phyloP scores from a whole-genome alignment of 2,329 filamentous ascomycete genomes.

The Bimuria novae-zelandiae region DNA sequence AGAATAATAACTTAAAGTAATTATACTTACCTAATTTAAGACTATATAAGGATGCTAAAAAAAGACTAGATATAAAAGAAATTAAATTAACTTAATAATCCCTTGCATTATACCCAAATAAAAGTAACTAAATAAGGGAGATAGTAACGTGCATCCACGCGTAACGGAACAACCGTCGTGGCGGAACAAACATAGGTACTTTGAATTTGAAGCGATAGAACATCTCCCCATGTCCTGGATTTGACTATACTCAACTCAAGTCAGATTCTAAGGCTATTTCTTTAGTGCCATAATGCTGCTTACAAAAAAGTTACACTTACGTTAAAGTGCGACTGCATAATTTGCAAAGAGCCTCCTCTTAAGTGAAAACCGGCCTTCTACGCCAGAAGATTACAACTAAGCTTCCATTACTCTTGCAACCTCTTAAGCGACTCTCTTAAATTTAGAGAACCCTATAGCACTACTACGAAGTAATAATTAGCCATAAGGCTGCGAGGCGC shows the following conservation, averaged over 20 bases:
- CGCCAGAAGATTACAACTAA: background rate
- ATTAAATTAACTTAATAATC: too few relatives aligned
- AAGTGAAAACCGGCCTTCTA: background rate
- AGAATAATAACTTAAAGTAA: too few relatives aligned
- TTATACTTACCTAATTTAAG: too few relatives aligned
- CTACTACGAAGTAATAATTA: slow-evolving; percentile 7
- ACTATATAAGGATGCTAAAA: too few relatives aligned
- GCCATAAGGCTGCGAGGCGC: slow-evolving; percentile 1
- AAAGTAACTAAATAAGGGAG: too few relatives aligned
- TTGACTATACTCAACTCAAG: background rate
- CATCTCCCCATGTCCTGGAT: background rate
- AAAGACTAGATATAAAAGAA: too few relatives aligned
- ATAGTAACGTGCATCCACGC: background rate
- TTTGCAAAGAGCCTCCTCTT: background rate
- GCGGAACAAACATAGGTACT: background rate
- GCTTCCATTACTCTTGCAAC: background rate
- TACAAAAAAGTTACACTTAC: background rate
- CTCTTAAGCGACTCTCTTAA: background rate
- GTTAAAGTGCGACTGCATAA: background rate
- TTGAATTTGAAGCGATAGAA: background rate
- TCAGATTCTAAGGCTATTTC: background rate
- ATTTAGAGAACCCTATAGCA: background rate
- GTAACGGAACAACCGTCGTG: background rate
- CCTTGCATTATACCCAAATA: too few relatives aligned
- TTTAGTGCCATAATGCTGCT: background rate